phyloP scores from a whole-genome alignment of 306 rosid species.

The Acacia acuminata region DNA sequence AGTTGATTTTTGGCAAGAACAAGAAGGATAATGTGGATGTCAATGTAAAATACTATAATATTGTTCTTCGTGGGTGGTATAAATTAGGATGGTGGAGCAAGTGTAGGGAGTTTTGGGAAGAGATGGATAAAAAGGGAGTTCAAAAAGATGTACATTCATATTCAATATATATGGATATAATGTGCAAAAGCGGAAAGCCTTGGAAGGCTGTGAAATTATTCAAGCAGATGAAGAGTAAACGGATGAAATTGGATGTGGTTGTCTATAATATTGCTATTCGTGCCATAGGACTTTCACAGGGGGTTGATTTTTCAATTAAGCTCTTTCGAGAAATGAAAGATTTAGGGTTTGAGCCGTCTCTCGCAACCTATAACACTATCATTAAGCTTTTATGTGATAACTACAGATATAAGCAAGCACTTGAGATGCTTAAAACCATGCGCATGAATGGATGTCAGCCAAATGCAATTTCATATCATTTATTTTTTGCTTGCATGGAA shows the following conservation, averaged over 20 bases:
- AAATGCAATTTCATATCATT: slow-evolving; percentile 63
- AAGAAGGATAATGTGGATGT: slow-evolving; percentile 21
- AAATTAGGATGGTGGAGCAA: slow-evolving; percentile 88
- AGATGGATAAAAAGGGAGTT: slow-evolving; percentile 76
- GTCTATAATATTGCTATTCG: slow-evolving; percentile 72
- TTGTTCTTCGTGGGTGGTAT: slow-evolving; percentile 81
- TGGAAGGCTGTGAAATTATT: slow-evolving; percentile 84
- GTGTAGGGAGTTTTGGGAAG: slow-evolving; percentile 87
- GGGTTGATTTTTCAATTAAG: slow-evolving; percentile 68
- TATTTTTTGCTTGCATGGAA: slow-evolving; percentile 60
- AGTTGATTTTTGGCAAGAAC: slow-evolving; percentile 52
- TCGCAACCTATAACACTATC: slow-evolving; percentile 69
- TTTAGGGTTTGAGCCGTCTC: slow-evolving; percentile 60
- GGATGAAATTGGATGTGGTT: slow-evolving; percentile 74
- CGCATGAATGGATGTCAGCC: slow-evolving; percentile 53
- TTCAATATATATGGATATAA: slow-evolving; percentile 84
- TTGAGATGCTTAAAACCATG: slow-evolving; percentile 54
- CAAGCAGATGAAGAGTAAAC: slow-evolving; percentile 65
- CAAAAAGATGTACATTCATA: slow-evolving; percentile 72
- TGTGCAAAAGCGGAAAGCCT: slow-evolving; percentile 85
- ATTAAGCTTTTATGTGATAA: slow-evolving; percentile 72
- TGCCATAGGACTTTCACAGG: slow-evolving; percentile 74
- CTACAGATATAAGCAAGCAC: slow-evolving; percentile 71
- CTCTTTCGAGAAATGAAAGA: slow-evolving; percentile 80
- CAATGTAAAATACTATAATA: slow-evolving; percentile 62